phyloP scores from a whole-genome alignment of 2,329 filamentous ascomycete species.

The Scorias spongiosa region DNA sequence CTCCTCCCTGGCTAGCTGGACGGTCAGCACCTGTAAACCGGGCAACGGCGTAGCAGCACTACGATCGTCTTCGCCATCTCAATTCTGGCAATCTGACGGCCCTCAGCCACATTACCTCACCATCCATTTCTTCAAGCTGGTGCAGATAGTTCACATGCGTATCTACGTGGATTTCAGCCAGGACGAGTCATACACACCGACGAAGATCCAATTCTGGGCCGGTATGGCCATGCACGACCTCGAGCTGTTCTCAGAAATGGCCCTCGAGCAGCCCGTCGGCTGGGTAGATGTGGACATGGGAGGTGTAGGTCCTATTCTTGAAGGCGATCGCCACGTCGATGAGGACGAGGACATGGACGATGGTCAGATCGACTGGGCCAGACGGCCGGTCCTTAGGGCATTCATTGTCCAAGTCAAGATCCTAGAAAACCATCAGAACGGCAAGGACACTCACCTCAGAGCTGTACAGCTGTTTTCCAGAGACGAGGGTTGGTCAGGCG shows the following conservation, averaged over 20 bases:
- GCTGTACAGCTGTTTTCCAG: constrained; percentile 71
- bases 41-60: constrained; percentile 66
- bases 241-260: constrained; percentile 70
- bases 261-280: constrained; percentile 62
- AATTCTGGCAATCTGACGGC: constrained; percentile 78
- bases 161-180: constrained; percentile 80
- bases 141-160: constrained; percentile 62
- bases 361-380: constrained; percentile 28
- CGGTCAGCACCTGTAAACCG: constrained; percentile 24
- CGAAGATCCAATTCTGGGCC: constrained; percentile 74
- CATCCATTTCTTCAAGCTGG: constrained; percentile 72
- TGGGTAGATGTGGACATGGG: constrained; percentile 76
- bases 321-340: constrained; percentile 9
- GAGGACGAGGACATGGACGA: constrained; percentile 16
- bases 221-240: constrained; percentile 87
- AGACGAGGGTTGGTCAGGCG: constrained; percentile 19
- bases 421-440: constrained; percentile 95
- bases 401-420: constrained; percentile 85
- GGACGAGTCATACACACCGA: constrained; percentile 94
- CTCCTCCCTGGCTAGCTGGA: constrained; percentile 65
- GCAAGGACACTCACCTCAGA: constrained; percentile 94
- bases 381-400: constrained; percentile 62
- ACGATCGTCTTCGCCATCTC: constrained; percentile 53
- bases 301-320: constrained; percentile 37
- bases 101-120: constrained; percentile 71